Conservation (phyloP, 2,329 filamentous ascomycete species). For the Ceratocystis variospora region DNA sequence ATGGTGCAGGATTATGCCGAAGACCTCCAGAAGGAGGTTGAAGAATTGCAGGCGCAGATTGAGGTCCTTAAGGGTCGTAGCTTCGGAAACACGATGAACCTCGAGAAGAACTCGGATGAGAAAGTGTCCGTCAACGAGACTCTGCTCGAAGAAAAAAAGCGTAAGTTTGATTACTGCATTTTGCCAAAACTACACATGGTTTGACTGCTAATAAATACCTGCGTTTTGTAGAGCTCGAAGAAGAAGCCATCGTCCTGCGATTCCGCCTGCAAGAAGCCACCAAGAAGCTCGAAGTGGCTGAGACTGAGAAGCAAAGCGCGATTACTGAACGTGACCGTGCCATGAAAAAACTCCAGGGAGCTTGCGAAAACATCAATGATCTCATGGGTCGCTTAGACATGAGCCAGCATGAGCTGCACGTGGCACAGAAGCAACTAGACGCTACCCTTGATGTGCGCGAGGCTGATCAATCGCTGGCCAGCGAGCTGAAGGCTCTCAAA, state of each 20-base stretch:
- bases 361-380: conserved; percentile 43
- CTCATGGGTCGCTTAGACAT: conserved; percentile 32
- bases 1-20: conserved; percentile 42
- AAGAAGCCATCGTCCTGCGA: conserved; percentile 46
- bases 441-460: conserved; percentile 29
- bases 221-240: conserved; percentile 37
- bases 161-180: conserved; percentile 31
- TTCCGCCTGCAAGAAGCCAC: conserved; percentile 48
- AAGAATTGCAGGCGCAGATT: conserved; percentile 36
- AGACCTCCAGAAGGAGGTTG: conserved; percentile 38
- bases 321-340: conserved; percentile 52
- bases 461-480: conserved; percentile 30
- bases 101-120: conserved; percentile 19
- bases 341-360: conserved; percentile 46
- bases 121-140: conserved; percentile 24
- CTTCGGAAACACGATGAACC: conserved; percentile 26
- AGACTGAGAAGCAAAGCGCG: conserved; percentile 49
- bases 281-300: conserved; percentile 46
- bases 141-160: conserved; percentile 39
- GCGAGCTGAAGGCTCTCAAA: conserved; percentile 31
- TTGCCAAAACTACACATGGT: background rate
- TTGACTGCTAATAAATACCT: background rate
- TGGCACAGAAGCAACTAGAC: conserved; percentile 31
- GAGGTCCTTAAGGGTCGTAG: conserved; percentile 32
- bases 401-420: conserved; percentile 32